Evolutionary conservation across 192 early-diverging fungal species (phyloP).

Genomic region (Coemansia javaensis): DNA sequence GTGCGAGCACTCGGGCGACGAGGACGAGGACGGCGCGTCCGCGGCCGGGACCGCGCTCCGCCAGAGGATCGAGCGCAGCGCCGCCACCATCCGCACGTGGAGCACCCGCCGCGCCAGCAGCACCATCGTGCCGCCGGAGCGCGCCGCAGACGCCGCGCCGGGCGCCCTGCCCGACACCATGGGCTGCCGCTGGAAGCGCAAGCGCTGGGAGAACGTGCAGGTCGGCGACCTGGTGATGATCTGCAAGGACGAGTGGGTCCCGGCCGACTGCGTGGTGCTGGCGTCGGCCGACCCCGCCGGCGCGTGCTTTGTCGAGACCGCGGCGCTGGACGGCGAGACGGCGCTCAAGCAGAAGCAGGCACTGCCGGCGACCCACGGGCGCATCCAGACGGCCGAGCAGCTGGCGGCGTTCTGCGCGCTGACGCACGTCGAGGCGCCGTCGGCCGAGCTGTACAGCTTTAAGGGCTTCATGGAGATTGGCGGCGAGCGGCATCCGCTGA

Average conservation of each 20-base stretch:
- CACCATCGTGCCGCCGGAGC: background rate
- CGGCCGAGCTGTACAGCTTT: constrained; percentile 78
- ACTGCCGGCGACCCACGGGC: constrained; percentile 54
- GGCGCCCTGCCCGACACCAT: constrained; percentile 41
- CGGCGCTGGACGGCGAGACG: constrained; percentile 83
- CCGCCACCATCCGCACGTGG: constrained; percentile 43
- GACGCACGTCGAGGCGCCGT: constrained; percentile 67
- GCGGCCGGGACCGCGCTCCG: constrained; percentile 28
- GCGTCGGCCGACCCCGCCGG: constrained; percentile 66
- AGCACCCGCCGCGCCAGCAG: constrained; percentile 9
- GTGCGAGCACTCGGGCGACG: constrained; percentile 49
- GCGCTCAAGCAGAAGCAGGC: constrained; percentile 83
- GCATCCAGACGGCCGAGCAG: constrained; percentile 48
- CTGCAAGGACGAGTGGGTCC: constrained; percentile 74
- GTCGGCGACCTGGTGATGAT: constrained; percentile 78
- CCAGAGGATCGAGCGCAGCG: constrained; percentile 20
- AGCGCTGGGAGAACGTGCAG: constrained; percentile 57
- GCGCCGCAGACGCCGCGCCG: background rate
- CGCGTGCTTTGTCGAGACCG: constrained; percentile 80
- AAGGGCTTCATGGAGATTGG: constrained; percentile 69
- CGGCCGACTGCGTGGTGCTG: constrained; percentile 74
- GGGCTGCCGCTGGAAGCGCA: constrained; percentile 50
- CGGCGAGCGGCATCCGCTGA: constrained; percentile 58
- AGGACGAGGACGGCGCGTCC: constrained; percentile 23
- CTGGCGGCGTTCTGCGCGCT: constrained; percentile 37